Evolutionary conservation across 805 yeast genomes (phyloP), one percentile per base, ranked within the genome.

Genomic region (Wickerhamiella sorbophila): DNA sequence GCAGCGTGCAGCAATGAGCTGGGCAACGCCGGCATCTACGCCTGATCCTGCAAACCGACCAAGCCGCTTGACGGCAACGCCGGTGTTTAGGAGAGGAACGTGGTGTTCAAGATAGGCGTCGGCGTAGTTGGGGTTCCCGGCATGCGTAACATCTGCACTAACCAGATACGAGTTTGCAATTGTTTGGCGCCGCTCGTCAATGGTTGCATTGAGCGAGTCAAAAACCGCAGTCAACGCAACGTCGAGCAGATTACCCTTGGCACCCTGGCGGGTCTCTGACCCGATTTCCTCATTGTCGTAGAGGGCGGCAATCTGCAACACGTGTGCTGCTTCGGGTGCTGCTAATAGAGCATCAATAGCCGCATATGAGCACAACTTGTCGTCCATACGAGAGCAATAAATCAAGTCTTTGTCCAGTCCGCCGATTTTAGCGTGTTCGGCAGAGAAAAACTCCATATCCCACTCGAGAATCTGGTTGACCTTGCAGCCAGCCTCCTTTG

Each of bases 1-100:
- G 46, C 80, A 76, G 36, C 59, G 52, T 44, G 72, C 65, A 1
- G 85, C 91, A 48, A 83, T 57, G 49, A 77, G 77, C 59, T 80
- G 85, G 35, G 74, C 65, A 39, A 82, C 62, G 0, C 85, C 76
- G 19, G 71, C 60, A n/a, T 87, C 86, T 36, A 76, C 74, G 3
- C 77, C 66, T 55, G 82, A 91, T 5, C 91, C 80, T 17, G 88
- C 75, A 55, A 88, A 88, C 44, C 95, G 72, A 62, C 87, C 96
- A 76, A 80, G 9, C 79, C 84, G 58, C 80, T 80, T 37, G 87
- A 83, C 57, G 1, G 81, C 65, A 42, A 81, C 58, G 41, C 94
- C 94, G 35, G 68, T 73, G 63, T 83, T 83, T 49, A 88, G 85
- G 43, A 72, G 63, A 16, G 94, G 91, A 55, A 72, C 74, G 61